Conservation (phyloP, 129 eudicot species). For the Silybum marianum region DNA sequence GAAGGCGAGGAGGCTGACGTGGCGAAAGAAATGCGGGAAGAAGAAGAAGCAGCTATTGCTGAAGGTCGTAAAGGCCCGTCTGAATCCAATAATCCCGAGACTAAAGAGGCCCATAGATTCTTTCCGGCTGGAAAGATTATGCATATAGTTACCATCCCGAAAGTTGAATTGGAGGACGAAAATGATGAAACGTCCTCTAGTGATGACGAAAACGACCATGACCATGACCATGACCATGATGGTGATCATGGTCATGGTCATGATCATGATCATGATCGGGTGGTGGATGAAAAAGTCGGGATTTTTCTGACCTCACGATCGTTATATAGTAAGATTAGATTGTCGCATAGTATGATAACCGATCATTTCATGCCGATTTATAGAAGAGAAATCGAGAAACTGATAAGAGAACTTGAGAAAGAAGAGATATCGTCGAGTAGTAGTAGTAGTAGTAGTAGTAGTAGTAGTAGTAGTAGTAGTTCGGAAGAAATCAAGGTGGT, state of each 20-base stretch:
- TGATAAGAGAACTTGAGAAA: slow-evolving; percentile 62
- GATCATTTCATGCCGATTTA: slow-evolving; percentile 97
- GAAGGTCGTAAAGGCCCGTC: slow-evolving; percentile 47
- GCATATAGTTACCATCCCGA: slow-evolving; percentile 67
- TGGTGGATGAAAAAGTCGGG: slow-evolving; percentile 61
- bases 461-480: slow-evolving; percentile 14
- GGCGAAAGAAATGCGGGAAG: slow-evolving; percentile 82
- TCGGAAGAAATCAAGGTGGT: slow-evolving; percentile 33
- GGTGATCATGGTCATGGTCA: background rate
- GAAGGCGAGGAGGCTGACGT: slow-evolving; percentile 59
- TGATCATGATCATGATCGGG: background rate
- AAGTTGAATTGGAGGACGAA: slow-evolving; percentile 40
- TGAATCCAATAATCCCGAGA: slow-evolving; percentile 43
- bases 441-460: slow-evolving; percentile 19
- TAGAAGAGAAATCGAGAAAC: slow-evolving; percentile 84
- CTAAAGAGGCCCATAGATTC: slow-evolving; percentile 87
- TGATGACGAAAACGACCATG: slow-evolving; percentile 16
- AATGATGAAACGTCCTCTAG: slow-evolving; percentile 32
- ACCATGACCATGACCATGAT: background rate
- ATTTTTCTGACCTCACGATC: slow-evolving; percentile 70
- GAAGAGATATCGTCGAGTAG: slow-evolving; percentile 33
- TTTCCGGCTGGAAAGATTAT: slow-evolving; percentile 92
- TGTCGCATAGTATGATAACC: slow-evolving; percentile 80
- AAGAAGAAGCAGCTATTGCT: slow-evolving; percentile 74
- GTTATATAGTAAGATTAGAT: slow-evolving; percentile 76